Conservation (phyloP, 768 basidiomycete genomes). For the Mycena kentingensis region DNA sequence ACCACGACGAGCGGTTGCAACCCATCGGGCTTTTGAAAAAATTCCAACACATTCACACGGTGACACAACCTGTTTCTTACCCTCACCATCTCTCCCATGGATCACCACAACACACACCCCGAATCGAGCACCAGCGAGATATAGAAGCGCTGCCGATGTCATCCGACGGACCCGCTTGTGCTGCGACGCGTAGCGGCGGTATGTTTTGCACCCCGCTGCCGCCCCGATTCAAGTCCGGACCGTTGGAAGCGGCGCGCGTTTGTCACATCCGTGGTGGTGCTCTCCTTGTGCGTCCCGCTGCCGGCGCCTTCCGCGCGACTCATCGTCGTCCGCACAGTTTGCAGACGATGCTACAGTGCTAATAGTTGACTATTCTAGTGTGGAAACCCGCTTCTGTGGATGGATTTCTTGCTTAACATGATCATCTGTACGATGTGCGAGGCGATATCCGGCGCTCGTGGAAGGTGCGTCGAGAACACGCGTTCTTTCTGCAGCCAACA, state of each 20-base stretch:
- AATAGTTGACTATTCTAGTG: slow-evolving; percentile 38
- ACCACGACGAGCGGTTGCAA: no score
- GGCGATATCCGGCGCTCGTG: slow-evolving; percentile 52
- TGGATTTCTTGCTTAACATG: slow-evolving; percentile 51
- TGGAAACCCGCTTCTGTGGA: slow-evolving; percentile 44
- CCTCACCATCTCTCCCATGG: no score
- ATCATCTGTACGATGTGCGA: slow-evolving; percentile 49
- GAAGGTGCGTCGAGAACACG: slow-evolving; percentile 39
- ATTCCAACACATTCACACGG: no score
- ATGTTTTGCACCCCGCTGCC: no score
- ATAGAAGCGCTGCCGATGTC: no score
- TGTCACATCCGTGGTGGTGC: slow-evolving; percentile 39
- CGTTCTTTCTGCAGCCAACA: not conserved
- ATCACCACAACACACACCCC: no score
- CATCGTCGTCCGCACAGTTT: slow-evolving; percentile 26
- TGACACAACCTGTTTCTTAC: no score
- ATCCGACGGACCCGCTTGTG: no score
- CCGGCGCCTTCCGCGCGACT: not conserved
- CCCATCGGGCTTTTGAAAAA: no score
- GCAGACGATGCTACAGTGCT: slow-evolving; percentile 44
- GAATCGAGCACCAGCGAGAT: no score
- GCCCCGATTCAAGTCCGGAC: no score
- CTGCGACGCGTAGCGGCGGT: no score
- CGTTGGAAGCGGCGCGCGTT: slow-evolving; percentile 43
- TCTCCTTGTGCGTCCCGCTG: slow-evolving; percentile 41